Percentiles rank a stretch among this genome's conserved stretches.
These are phyloP conservation scores for Pseudopyrenochaeta lycopersici DNA, from an alignment of 2,329 filamentous ascomycete species.

Conservation along the genomic window DNA sequence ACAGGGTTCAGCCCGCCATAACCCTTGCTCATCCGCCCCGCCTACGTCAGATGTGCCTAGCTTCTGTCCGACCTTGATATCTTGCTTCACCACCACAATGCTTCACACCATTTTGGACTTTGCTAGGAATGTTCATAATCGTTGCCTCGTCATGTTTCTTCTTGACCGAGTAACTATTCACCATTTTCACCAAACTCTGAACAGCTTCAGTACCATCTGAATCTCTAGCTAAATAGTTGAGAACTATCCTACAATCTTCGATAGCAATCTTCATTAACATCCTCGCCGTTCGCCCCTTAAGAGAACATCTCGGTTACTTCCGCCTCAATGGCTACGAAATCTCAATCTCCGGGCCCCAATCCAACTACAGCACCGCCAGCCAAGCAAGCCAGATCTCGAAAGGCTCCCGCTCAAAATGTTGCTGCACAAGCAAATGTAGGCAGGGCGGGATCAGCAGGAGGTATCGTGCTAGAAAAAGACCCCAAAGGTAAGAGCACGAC, in stretches of 20 bases:
- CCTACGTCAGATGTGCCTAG: slow-evolving; percentile 45
- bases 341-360: slow-evolving; percentile 36
- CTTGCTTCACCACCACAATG: slow-evolving; percentile 29
- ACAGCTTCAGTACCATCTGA: too few relatives aligned
- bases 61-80: slow-evolving; percentile 38
- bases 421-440: slow-evolving; percentile 11
- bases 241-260: too few relatives aligned
- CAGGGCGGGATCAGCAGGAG: slow-evolving; percentile 41
- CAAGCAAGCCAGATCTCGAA: slow-evolving; percentile 37
- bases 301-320: not conserved
- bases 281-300: too few relatives aligned
- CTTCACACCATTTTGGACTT: not conserved
- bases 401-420: slow-evolving; percentile 15
- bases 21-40: slow-evolving; percentile 36
- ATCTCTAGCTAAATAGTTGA: too few relatives aligned
- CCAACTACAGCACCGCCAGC: slow-evolving; percentile 20
- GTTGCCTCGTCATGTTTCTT: not conserved
- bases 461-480: slow-evolving; percentile 36
- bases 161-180: too few relatives aligned
- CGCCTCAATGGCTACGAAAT: slow-evolving; percentile 36
- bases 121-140: not conserved
- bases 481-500: slow-evolving; percentile 10
- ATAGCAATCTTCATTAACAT: too few relatives aligned
- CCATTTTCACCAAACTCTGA: too few relatives aligned
- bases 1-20: slow-evolving; percentile 20